Conservation (phyloP, 2,329 filamentous ascomycete genomes). For the Epichloe sibirici region DNA sequence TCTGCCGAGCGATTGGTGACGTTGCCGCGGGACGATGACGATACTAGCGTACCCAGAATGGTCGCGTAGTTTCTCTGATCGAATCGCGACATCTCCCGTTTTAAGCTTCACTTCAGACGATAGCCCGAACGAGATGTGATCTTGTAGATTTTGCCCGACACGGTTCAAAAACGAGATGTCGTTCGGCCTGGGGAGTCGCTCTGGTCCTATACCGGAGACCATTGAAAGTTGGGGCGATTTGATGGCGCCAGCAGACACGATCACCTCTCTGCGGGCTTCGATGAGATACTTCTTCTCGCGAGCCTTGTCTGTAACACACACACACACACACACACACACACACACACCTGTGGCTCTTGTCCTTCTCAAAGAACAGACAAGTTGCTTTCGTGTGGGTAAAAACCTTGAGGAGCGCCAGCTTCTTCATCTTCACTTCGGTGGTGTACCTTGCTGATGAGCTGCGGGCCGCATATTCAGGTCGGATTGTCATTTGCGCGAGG, state of each 20-base stretch:
- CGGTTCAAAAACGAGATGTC: neutral
- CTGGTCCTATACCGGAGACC: neutral
- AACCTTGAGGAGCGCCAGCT: neutral
- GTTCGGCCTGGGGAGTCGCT: neutral
- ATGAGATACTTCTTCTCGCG: neutral
- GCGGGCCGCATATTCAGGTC: neutral
- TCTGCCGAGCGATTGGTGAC: constrained; percentile 21
- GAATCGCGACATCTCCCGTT: neutral
- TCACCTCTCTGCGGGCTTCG: neutral
- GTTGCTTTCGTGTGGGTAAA: neutral
- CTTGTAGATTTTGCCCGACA: neutral
- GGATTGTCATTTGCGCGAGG: neutral
- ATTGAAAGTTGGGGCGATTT: neutral
- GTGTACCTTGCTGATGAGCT: neutral
- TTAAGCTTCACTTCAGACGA: neutral
- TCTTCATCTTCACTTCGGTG: neutral
- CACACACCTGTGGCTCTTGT: neutral
- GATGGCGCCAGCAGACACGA: neutral
- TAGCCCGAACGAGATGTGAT: neutral
- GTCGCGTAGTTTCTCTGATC: constrained; percentile 13
- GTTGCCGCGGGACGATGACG: constrained; percentile 30
- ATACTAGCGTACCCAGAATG: constrained; percentile 20
- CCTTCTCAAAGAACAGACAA: neutral
- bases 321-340: too few relatives aligned
- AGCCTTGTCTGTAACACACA: neutral